These are phyloP conservation scores for Candida tetrigidarum DNA, from an alignment of 1,139 yeast species.

Conservation along the genomic window DNA sequence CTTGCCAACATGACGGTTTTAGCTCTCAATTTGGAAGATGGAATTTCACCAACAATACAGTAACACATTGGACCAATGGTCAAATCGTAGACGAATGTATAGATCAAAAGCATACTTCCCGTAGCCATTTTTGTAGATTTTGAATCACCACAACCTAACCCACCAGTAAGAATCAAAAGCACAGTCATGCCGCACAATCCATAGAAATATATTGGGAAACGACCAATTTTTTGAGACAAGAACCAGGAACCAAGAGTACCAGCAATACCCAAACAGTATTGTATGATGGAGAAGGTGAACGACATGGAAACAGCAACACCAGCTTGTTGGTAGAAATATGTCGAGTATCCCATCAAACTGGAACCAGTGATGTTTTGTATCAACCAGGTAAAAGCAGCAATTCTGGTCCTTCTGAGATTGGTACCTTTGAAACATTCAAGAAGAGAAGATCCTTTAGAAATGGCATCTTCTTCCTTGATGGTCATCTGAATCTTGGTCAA, in stretches of 20 bases:
- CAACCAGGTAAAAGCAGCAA: slow-evolving; percentile 51
- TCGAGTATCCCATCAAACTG: slow-evolving; percentile 56
- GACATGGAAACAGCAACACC: slow-evolving; percentile 44
- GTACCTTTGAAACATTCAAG: slow-evolving; percentile 54
- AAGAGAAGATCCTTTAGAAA: slow-evolving; percentile 35
- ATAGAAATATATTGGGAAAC: slow-evolving; percentile 51
- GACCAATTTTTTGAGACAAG: slow-evolving; percentile 48
- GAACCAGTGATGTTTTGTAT: slow-evolving; percentile 58
- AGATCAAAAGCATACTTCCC: slow-evolving; percentile 52
- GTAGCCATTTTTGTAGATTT: slow-evolving; percentile 39
- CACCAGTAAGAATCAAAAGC: slow-evolving; percentile 49
- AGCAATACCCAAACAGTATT: slow-evolving; percentile 51
- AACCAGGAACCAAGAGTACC: slow-evolving; percentile 60
- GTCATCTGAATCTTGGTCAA: slow-evolving; percentile 47
- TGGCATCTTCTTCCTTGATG: slow-evolving; percentile 46
- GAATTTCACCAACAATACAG: slow-evolving; percentile 60
- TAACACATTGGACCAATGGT: slow-evolving; percentile 66
- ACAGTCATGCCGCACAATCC: slow-evolving; percentile 44
- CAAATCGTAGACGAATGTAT: slow-evolving; percentile 53
- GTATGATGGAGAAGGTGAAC: slow-evolving; percentile 51
- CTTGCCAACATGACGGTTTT: slow-evolving; percentile 62
- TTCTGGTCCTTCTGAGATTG: slow-evolving; percentile 59
- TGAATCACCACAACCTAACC: slow-evolving; percentile 26
- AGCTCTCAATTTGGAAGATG: slow-evolving; percentile 57
- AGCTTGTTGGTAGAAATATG: slow-evolving; percentile 57